A percentile compares a stretch with the other conserved stretches of the same genome.
Conservation (phyloP, 768 basidiomycete species). For the Xerocomellus intermedius region DNA sequence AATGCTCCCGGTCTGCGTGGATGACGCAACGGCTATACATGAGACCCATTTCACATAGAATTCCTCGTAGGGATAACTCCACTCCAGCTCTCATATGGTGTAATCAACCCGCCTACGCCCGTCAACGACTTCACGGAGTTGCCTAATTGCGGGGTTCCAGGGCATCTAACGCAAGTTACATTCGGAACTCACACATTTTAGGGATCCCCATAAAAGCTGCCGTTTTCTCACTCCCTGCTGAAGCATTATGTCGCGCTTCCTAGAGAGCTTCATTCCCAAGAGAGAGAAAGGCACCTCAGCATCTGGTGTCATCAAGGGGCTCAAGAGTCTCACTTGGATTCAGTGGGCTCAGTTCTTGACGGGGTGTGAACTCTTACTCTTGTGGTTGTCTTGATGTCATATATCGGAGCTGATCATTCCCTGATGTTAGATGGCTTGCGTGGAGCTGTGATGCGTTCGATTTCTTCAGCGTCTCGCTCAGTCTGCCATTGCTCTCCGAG, state of each 20-base stretch:
- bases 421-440: slow-evolving; percentile 62
- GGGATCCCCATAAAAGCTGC: slow-evolving; percentile 17
- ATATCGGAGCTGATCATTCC: background rate
- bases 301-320: slow-evolving; percentile 41
- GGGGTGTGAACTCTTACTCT: slow-evolving; percentile 37
- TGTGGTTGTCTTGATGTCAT: background rate
- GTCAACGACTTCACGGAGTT: background rate
- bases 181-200: slow-evolving; percentile 3
- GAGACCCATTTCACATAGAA: background rate
- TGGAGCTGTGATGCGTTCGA: slow-evolving; percentile 89
- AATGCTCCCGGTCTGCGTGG: background rate
- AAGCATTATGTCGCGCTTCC: slow-evolving; percentile 32
- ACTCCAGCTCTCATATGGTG: background rate
- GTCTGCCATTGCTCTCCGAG: slow-evolving; percentile 42
- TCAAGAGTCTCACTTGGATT: slow-evolving; percentile 47
- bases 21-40: background rate
- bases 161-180: background rate
- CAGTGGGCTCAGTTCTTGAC: slow-evolving; percentile 60
- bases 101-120: background rate
- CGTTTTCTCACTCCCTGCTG: background rate
- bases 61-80: slow-evolving; percentile 1
- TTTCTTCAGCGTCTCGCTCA: slow-evolving; percentile 77
- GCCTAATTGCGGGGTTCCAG: background rate
- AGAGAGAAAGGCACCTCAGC: slow-evolving; percentile 40
- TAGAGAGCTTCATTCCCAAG: slow-evolving; percentile 48